A percentile compares a stretch with the other conserved stretches of the same genome.
Evolutionary conservation across 495 filamentous ascomycete genomes (phyloP).

Genomic region (Neurospora tetraspora): DNA sequence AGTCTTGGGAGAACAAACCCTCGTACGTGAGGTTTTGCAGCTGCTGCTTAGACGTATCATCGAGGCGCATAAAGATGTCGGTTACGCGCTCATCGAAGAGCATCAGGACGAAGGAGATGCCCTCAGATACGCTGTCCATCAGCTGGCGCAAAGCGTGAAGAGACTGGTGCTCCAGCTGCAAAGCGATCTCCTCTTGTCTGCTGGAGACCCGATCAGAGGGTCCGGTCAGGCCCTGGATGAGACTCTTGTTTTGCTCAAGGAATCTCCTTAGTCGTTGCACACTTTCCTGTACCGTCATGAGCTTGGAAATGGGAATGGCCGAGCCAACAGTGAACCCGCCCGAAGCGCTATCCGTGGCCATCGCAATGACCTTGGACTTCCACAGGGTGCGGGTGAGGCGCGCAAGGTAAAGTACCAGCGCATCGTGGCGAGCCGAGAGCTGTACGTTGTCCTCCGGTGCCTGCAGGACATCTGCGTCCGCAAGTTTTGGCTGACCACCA

Average conservation of each 20-base stretch:
- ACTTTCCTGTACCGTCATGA: slow-evolving; percentile 68
- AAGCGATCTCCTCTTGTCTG: slow-evolving; percentile 78
- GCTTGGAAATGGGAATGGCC: slow-evolving; percentile 50
- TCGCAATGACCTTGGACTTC: slow-evolving; percentile 48
- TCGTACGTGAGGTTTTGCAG: slow-evolving; percentile 75
- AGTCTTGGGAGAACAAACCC: slow-evolving; percentile 64
- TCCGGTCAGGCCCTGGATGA: slow-evolving; percentile 86
- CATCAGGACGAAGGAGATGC: slow-evolving; percentile 88
- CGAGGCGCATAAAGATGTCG: slow-evolving; percentile 76
- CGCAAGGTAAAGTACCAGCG: slow-evolving; percentile 75
- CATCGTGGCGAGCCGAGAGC: slow-evolving; percentile 81
- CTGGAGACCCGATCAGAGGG: slow-evolving; percentile 66
- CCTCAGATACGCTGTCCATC: slow-evolving; percentile 80
- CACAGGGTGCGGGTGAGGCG: slow-evolving; percentile 79
- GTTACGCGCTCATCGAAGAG: slow-evolving; percentile 86
- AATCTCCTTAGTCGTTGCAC: slow-evolving; percentile 70
- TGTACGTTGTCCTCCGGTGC: slow-evolving; percentile 62
- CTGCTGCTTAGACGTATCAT: slow-evolving; percentile 53
- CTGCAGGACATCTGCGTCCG: slow-evolving; percentile 59
- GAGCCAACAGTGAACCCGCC: slow-evolving; percentile 53
- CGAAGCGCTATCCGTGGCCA: slow-evolving; percentile 27
- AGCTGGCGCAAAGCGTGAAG: slow-evolving; percentile 74
- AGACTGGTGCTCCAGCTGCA: slow-evolving; percentile 89
- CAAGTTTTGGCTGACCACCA: slow-evolving; percentile 70
- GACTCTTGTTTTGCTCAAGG: slow-evolving; percentile 70